Evolutionary conservation across 2,329 filamentous ascomycete species (phyloP).

Genomic region (Cercospora sojina): DNA sequence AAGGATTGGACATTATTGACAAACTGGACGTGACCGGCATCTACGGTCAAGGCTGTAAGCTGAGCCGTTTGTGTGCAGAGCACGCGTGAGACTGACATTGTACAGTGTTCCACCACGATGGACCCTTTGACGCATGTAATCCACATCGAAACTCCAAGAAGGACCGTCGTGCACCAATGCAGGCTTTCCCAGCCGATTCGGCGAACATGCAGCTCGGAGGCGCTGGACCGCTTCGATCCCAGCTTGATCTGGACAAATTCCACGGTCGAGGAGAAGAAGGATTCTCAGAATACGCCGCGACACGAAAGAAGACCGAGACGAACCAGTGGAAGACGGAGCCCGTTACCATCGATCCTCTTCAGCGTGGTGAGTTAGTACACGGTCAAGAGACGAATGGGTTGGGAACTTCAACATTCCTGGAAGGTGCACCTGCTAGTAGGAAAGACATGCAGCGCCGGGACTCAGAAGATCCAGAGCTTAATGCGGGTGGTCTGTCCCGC

Average conservation of each 20-base stretch:
- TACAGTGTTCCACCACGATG: constrained; percentile 93
- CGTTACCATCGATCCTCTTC: constrained; percentile 63
- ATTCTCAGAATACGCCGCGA: constrained; percentile 72
- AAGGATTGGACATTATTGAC: constrained; percentile 82
- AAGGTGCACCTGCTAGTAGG: constrained; percentile 84
- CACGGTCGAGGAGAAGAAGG: constrained; percentile 84
- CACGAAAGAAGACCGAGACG: constrained; percentile 40
- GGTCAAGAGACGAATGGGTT: constrained; percentile 80
- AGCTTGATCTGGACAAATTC: constrained; percentile 82
- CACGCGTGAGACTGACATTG: constrained; percentile 14
- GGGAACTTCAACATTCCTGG: constrained; percentile 92
- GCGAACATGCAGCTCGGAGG: constrained; percentile 91
- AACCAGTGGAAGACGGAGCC: constrained; percentile 34
- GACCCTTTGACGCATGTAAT: constrained; percentile 94
- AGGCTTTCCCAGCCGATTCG: constrained; percentile 90
- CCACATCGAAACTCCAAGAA: constrained; percentile 88
- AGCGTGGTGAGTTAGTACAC: constrained; percentile 70
- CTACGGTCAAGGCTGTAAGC: constrained; percentile 85
- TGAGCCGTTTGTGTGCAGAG: neutral
- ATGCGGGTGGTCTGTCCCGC: constrained; percentile 61
- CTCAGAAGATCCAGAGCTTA: constrained; percentile 60
- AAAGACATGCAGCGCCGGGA: constrained; percentile 74
- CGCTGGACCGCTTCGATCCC: constrained; percentile 75
- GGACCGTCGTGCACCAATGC: constrained; percentile 83
- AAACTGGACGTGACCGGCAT: constrained; percentile 95